Conservation (phyloP, 306 rosid genomes). For the Astragalus glycyphyllos region DNA sequence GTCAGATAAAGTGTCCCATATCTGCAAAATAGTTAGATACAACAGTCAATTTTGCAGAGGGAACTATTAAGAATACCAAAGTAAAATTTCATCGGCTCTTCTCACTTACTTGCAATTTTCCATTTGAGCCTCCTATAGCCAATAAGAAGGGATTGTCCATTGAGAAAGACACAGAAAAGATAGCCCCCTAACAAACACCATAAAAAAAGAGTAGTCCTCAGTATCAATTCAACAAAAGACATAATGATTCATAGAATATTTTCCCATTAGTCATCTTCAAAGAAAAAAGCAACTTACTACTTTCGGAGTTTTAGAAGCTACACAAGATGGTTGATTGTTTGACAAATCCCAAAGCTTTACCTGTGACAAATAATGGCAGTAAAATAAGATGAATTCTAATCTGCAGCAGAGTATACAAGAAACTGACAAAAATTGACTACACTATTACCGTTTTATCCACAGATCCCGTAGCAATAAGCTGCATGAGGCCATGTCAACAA, state of each 20-base stretch:
- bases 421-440: conserved; percentile 26
- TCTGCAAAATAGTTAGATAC: conserved; percentile 50
- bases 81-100: conserved; percentile 1
- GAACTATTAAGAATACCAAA: conserved; percentile 16
- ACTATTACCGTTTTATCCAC: conserved; percentile 76
- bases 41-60: conserved; percentile 16
- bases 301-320: conserved; percentile 64
- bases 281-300: conserved; percentile 54
- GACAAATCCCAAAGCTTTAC: conserved; percentile 97
- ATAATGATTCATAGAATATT: background rate
- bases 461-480: conserved; percentile 95
- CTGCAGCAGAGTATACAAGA: conserved; percentile 4
- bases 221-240: conserved; percentile 14
- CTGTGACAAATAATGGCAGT: conserved; percentile 50
- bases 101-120: conserved; percentile 71
- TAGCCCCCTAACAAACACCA: conserved; percentile 71
- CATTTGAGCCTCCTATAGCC: conserved; percentile 92
- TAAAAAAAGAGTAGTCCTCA: conserved; percentile 36
- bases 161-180: conserved; percentile 74
- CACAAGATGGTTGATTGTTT: conserved; percentile 80
- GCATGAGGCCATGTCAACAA: conserved; percentile 41
- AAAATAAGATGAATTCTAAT: conserved; percentile 34
- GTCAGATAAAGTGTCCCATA: conserved; percentile 74
- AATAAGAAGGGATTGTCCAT: conserved; percentile 82
- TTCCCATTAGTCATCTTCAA: background rate